These are phyloP conservation scores for Helminthosporium solani DNA, from an alignment of 2,329 filamentous ascomycete genomes.

Conservation along the genomic window DNA sequence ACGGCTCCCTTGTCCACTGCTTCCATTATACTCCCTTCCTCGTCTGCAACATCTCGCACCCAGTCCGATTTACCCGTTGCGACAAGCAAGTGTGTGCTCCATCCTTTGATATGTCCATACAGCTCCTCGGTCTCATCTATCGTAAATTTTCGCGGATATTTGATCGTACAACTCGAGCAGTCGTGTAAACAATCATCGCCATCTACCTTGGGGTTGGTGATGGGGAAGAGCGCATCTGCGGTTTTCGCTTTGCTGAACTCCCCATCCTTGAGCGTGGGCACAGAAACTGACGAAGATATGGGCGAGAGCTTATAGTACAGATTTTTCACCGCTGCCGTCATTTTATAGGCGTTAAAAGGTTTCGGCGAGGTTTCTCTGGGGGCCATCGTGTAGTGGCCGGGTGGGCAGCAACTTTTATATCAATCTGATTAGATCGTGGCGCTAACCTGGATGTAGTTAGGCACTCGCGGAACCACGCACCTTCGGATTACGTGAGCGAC, in stretches of 20 bases:
- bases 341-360: conserved; percentile 37
- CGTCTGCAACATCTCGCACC: conserved; percentile 81
- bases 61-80: conserved; percentile 96
- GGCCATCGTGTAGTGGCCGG: conserved; percentile 19
- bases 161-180: conserved; percentile 76
- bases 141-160: conserved; percentile 71
- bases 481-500: neutral
- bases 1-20: conserved; percentile 53
- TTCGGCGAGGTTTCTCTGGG: conserved; percentile 21
- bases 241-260: conserved; percentile 52
- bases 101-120: conserved; percentile 83
- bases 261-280: conserved; percentile 34
- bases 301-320: conserved; percentile 41
- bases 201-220: conserved; percentile 72
- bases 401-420: conserved; percentile 18
- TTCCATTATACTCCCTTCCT: conserved; percentile 65
- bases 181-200: conserved; percentile 88
- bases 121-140: conserved; percentile 76
- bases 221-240: conserved; percentile 65
- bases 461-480: conserved; percentile 33
- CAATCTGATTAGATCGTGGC: conserved; percentile 40
- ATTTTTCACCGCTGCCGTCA: conserved; percentile 40
- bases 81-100: conserved; percentile 85
- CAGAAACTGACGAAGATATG: conserved; percentile 30
- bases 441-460: neutral